These are phyloP conservation scores for Saxophila tyrrhenica DNA, from an alignment of 495 filamentous ascomycete genomes.

Conservation along the genomic window DNA sequence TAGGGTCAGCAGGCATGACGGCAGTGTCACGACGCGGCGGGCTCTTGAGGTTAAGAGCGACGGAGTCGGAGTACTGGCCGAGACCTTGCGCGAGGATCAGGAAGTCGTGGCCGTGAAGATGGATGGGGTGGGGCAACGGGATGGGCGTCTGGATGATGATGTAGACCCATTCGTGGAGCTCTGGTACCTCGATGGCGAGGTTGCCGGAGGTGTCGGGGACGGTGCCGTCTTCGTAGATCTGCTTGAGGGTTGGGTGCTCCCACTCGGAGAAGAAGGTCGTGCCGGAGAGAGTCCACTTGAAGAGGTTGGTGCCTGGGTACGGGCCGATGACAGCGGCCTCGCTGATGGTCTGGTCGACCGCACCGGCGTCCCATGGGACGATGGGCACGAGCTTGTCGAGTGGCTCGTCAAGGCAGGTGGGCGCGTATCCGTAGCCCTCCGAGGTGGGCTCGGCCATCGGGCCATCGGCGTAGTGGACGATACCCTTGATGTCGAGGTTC, in stretches of 20 bases:
- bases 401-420: constrained; percentile 31
- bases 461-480: constrained; percentile 24
- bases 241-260: constrained; percentile 24
- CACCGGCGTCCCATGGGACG: constrained; percentile 14
- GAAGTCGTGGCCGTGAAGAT: constrained; percentile 29
- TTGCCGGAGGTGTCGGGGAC: constrained; percentile 20
- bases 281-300: constrained; percentile 29
- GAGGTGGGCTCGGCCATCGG: constrained; percentile 19
- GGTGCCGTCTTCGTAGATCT: constrained; percentile 21
- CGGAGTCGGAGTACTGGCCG: constrained; percentile 10
- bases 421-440: constrained; percentile 23
- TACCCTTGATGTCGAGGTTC: constrained; percentile 27
- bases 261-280: constrained; percentile 26
- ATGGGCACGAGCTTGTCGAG: constrained; percentile 21
- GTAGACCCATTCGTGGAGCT: constrained; percentile 28
- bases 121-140: constrained; percentile 25
- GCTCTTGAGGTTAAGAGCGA: constrained; percentile 20
- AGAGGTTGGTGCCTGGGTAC: constrained; percentile 22
- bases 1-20: constrained; percentile 13
- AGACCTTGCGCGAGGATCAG: constrained; percentile 20
- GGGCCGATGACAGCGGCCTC: constrained; percentile 20
- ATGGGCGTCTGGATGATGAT: constrained; percentile 27
- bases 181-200: constrained; percentile 25
- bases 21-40: constrained; percentile 26
- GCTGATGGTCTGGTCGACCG: constrained; percentile 9